phyloP scores from a whole-genome alignment of 305 asterid species.

The Withania somnifera region DNA sequence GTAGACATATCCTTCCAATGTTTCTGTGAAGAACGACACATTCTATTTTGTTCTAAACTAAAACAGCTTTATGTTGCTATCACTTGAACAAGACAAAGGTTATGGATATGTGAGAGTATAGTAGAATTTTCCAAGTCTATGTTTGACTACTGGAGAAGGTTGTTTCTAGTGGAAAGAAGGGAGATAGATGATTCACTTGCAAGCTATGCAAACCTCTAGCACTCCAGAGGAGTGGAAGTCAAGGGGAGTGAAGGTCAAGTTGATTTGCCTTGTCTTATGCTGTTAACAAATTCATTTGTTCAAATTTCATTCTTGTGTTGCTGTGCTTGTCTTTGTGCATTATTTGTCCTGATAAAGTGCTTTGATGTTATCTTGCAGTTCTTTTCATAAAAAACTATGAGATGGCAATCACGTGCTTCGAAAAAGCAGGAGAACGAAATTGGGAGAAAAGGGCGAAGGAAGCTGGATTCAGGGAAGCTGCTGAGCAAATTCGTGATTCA shows the following conservation, averaged over 20 bases:
- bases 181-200: conserved; percentile 50
- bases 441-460: conserved; percentile 64
- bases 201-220: conserved; percentile 62
- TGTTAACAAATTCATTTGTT: not conserved
- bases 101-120: conserved; percentile 64
- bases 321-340: not conserved
- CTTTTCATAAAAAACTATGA: conserved; percentile 50
- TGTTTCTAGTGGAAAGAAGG: conserved; percentile 45
- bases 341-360: not conserved
- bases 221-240: conserved; percentile 63
- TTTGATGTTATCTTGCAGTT: conserved; percentile 23
- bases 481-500: conserved; percentile 27
- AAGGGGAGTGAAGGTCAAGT: conserved; percentile 52
- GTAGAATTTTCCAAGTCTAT: conserved; percentile 48
- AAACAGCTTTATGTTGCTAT: conserved; percentile 64
- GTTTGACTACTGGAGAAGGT: conserved; percentile 54
- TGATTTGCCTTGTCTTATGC: not conserved
- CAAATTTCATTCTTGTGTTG: not conserved
- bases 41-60: conserved; percentile 58
- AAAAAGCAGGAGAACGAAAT: conserved; percentile 44
- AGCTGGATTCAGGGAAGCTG: conserved; percentile 41
- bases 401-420: conserved; percentile 64
- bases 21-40: conserved; percentile 42
- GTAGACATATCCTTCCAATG: conserved; percentile 40
- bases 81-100: conserved; percentile 60